Conservation (phyloP, 208 protist genomes). For the Leishmania martiniquensis region DNA sequence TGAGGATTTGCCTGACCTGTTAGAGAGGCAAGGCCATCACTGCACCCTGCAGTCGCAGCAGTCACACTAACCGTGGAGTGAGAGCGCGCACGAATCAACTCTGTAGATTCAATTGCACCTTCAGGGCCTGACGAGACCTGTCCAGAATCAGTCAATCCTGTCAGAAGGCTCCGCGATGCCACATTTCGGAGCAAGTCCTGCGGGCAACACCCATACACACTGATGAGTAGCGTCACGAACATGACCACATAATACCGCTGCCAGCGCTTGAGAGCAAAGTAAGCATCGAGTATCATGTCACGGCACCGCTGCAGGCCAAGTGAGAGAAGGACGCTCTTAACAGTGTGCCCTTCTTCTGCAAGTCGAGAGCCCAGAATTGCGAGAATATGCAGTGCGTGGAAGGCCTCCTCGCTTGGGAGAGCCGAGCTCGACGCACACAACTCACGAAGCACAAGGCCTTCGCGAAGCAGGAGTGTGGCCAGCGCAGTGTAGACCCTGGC, state of each 20-base stretch:
- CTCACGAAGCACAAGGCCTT: conserved; percentile 24
- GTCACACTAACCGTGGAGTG: not conserved
- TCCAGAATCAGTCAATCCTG: not conserved
- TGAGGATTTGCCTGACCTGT: conserved; percentile 1
- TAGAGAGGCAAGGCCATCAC: not conserved
- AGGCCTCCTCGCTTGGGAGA: conserved; percentile 23
- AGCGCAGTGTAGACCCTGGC: conserved; percentile 17
- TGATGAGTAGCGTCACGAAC: conserved; percentile 45
- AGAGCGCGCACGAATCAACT: not conserved
- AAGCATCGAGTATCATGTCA: conserved; percentile 57
- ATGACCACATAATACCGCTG: conserved; percentile 39
- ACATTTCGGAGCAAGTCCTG: conserved; percentile 37
- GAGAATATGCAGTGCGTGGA: conserved; percentile 49
- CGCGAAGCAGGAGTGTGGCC: conserved; percentile 39
- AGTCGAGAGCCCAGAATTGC: conserved; percentile 19
- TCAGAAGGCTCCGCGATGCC: conserved; percentile 21
- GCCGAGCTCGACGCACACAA: not conserved
- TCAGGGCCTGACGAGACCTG: not conserved
- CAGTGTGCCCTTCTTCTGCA: conserved; percentile 17
- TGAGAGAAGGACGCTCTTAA: conserved; percentile 29
- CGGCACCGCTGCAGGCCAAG: conserved; percentile 47
- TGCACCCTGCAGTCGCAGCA: not conserved
- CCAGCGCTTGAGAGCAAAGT: conserved; percentile 27
- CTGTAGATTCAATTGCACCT: not conserved
- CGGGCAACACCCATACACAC: conserved; percentile 30